phyloP scores from a whole-genome alignment of 1,284 basidiomycete species.

The Porodaedalea pini region DNA sequence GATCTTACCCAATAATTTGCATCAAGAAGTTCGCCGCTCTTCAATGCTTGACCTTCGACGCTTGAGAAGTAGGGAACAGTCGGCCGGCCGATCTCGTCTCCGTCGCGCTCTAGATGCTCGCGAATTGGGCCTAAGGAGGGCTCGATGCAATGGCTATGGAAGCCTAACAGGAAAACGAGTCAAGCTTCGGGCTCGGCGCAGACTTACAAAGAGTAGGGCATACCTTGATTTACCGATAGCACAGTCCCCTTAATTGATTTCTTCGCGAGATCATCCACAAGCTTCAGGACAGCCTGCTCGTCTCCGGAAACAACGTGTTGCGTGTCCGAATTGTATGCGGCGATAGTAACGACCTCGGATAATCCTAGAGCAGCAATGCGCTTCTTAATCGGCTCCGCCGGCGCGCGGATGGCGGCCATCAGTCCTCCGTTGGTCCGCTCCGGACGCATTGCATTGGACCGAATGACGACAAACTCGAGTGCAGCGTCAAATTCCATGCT shows the following conservation, averaged over 20 bases:
- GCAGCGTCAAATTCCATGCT: conserved; percentile 31
- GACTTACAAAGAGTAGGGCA: background rate
- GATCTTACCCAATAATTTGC: conserved; percentile 33
- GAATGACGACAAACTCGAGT: conserved; percentile 32
- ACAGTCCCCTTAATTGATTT: conserved; percentile 30
- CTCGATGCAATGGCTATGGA: conserved; percentile 35
- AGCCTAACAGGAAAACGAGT: conserved; percentile 25
- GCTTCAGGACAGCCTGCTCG: conserved; percentile 27
- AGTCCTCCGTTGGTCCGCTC: conserved; percentile 29
- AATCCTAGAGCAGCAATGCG: conserved; percentile 29
- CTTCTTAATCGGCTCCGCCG: conserved; percentile 21
- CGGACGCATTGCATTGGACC: conserved; percentile 32
- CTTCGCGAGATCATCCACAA: conserved; percentile 30
- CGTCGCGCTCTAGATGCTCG: conserved; percentile 29
- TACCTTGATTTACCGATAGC: conserved; percentile 33
- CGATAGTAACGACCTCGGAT: conserved; percentile 27
- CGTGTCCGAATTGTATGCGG: conserved; percentile 32
- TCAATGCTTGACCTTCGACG: conserved; percentile 28
- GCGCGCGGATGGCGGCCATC: conserved; percentile 34
- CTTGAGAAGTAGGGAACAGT: conserved; percentile 33
- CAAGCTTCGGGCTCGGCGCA: background rate
- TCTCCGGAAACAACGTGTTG: conserved; percentile 35
- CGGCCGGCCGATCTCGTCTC: conserved; percentile 22
- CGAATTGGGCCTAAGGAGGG: conserved; percentile 28
- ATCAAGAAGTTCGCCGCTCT: conserved; percentile 21